These are phyloP conservation scores for Trifolium fragiferum DNA, from an alignment of 306 rosid species.

Conservation along the genomic window DNA sequence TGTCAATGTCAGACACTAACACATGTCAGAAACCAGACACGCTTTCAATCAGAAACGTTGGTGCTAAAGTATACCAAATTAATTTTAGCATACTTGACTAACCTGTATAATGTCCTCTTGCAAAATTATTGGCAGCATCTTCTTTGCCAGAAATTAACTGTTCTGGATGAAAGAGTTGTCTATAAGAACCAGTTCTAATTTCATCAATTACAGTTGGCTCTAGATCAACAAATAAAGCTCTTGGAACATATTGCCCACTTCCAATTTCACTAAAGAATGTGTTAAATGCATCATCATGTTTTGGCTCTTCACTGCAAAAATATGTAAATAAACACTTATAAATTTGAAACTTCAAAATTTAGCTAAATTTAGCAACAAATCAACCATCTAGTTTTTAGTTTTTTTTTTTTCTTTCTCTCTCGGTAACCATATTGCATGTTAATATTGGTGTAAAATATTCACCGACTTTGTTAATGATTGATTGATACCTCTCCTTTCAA, in stretches of 20 bases:
- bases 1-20: background rate
- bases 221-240: slow-evolving; percentile 77
- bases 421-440: no score
- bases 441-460: no score
- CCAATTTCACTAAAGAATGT: slow-evolving; percentile 80
- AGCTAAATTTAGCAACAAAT: no score
- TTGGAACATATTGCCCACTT: slow-evolving; percentile 69
- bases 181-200: slow-evolving; percentile 63
- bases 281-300: slow-evolving; percentile 70
- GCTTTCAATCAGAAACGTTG: background rate
- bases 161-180: slow-evolving; percentile 76
- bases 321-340: no score
- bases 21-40: background rate
- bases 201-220: slow-evolving; percentile 80
- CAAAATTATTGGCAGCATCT: slow-evolving; percentile 83
- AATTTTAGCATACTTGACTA: background rate
- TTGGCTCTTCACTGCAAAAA: slow-evolving; percentile 57
- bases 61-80: background rate
- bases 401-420: no score
- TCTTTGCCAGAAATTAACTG: slow-evolving; percentile 79
- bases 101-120: slow-evolving; percentile 83
- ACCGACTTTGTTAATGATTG: background rate
- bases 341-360: background rate
- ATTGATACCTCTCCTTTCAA: background rate
- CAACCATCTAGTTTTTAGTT: background rate